Evolutionary conservation across 2,329 filamentous ascomycete species (phyloP).

Genomic region (Aureobasidium namibiae): DNA sequence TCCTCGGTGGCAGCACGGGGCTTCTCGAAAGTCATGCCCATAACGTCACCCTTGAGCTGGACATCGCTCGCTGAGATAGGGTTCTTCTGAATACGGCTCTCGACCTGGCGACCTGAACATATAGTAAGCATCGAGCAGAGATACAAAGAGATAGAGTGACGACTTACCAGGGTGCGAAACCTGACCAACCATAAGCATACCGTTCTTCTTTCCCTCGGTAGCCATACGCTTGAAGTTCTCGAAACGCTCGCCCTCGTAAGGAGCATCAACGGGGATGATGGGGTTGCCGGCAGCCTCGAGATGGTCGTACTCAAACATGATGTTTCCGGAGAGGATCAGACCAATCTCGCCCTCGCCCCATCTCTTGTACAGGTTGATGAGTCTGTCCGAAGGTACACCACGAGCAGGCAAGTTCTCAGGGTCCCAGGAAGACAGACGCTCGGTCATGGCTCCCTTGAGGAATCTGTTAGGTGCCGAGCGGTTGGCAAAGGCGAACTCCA

Average conservation of each 20-base stretch:
- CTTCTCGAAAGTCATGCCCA: slow-evolving; percentile 45
- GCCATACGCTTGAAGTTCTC: slow-evolving; percentile 52
- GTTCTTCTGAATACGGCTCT: slow-evolving; percentile 37
- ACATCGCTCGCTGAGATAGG: slow-evolving; percentile 46
- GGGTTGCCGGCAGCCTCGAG: slow-evolving; percentile 49
- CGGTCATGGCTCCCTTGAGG: slow-evolving; percentile 60
- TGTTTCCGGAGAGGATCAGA: slow-evolving; percentile 53
- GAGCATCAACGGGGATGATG: slow-evolving; percentile 48
- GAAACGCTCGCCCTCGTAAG: slow-evolving; percentile 50
- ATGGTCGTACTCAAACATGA: slow-evolving; percentile 55
- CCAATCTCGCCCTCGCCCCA: slow-evolving; percentile 54
- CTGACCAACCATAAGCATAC: slow-evolving; percentile 51
- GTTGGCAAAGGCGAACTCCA: slow-evolving; percentile 40
- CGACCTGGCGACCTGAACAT: slow-evolving; percentile 44
- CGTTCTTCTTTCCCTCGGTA: slow-evolving; percentile 46
- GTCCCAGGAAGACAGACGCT: slow-evolving; percentile 54
- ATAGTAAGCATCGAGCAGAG: background rate
- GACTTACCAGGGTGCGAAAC: slow-evolving; percentile 45
- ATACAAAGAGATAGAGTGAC: no score
- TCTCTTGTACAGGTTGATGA: slow-evolving; percentile 50
- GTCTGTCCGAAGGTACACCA: slow-evolving; percentile 44
- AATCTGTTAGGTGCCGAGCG: slow-evolving; percentile 56
- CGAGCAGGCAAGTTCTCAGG: slow-evolving; percentile 44
- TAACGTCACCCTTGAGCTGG: slow-evolving; percentile 34
- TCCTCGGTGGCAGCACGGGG: slow-evolving; percentile 45